These are phyloP conservation scores for Bidens hawaiensis DNA, from an alignment of 140 eudicot genomes.

Conservation along the genomic window DNA sequence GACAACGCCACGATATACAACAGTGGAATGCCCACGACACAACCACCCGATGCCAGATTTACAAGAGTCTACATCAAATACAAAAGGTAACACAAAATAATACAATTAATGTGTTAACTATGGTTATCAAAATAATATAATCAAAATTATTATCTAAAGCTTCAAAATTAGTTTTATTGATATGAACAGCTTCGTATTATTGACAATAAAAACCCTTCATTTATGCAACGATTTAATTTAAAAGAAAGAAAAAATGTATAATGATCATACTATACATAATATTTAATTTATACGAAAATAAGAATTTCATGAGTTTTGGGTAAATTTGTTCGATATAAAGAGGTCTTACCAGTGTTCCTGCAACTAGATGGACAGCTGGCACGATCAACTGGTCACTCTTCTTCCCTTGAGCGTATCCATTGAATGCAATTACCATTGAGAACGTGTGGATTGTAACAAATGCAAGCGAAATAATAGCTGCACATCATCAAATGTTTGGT, in stretches of 20 bases:
- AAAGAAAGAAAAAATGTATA: neutral
- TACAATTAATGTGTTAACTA: neutral
- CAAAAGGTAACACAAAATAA: neutral
- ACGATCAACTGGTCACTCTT: constrained; percentile 67
- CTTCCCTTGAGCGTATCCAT: constrained; percentile 75
- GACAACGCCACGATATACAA: constrained; percentile 51
- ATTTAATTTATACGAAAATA: neutral
- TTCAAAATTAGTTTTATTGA: neutral
- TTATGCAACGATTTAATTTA: neutral
- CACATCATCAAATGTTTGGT: constrained; percentile 10
- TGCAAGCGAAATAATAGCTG: constrained; percentile 92
- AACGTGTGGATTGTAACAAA: constrained; percentile 95
- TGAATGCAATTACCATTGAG: constrained; percentile 98
- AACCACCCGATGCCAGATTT: constrained; percentile 77
- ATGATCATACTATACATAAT: neutral
- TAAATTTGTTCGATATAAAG: neutral
- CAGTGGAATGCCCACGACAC: constrained; percentile 72
- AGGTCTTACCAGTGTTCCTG: constrained; percentile 66
- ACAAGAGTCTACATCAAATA: constrained; percentile 59
- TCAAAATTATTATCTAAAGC: neutral
- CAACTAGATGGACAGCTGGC: constrained; percentile 69
- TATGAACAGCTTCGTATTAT: no score
- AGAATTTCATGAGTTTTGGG: neutral
- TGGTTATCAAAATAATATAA: neutral
- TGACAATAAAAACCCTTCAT: neutral